Base-by-base conservation (phyloP, 2,329 filamentous ascomycete genomes). In the Geosmithia flava region DNA sequence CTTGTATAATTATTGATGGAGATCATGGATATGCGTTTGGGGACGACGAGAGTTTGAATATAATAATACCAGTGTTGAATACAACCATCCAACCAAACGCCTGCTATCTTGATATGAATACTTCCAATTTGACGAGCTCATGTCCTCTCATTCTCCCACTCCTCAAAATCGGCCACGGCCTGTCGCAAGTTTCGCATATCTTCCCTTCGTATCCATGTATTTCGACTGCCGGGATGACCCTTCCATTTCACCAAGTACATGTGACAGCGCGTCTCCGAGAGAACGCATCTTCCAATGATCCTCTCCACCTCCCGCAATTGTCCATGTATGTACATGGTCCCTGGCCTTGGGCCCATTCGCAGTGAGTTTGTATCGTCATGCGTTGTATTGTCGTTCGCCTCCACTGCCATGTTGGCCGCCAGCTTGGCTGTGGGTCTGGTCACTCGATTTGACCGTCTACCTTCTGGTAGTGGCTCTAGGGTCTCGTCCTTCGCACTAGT, bases 241-340 rank as follows among this genome's bases (percentile, higher is more conserved):
- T 69, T 67, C 76, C 76, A 80, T 57, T 78, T 76, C 47, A 80
- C 67, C 3, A 62, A 51, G 55, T 73, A 80, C 54, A 68, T 58
- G 51, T 66, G 61, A 50, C 65, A 56, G 51, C 61, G 60, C 1
- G 64, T 67, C 5, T 58, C 55, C 7, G 54, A 55, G 41, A 71
- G 65, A 39, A 72, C 59, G 4, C 55, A 59, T 0, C 63, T 63
- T 17, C 66, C 65, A 11, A 75, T 46, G 30, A 78, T 71, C 3
- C 57, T 54, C 54, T 78, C 74, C 0, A 78, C 70, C 47, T 70
- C 66, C 57, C 48, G 44, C 20, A 47, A 37, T 13, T 23, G 30
- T 37, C 33, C 6, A 19, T 30, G 3, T 13, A 19, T 30, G 27
- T 20, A 15, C n/a, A 6, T 30, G 1, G 8, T 16, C 15, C 37